Base-by-base conservation (phyloP, 2,329 filamentous ascomycete species). In the Apiospora kogelbergensis region DNA sequence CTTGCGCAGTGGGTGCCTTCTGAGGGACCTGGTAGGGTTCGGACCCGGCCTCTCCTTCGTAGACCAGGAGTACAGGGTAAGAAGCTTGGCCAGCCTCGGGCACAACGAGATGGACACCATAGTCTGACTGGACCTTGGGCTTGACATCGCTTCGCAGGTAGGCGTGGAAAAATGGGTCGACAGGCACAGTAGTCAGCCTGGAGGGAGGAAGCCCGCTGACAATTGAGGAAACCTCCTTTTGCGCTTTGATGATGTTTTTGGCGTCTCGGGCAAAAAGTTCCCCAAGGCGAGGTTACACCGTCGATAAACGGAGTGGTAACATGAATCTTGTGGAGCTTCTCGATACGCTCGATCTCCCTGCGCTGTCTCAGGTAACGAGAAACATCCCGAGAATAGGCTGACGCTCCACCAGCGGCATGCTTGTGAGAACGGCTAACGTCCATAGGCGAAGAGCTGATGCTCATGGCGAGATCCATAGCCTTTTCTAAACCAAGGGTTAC, bases 281-380 rank as follows among this genome's bases (percentile, higher is more conserved):
- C 91, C 94, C 95, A 97, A 0, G 91, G 90, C 60, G 92, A 88
- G 13, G 89, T 89, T 44, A 90, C 90, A 60, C 93, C 89, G 65
- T 88, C 85, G 3, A 88, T 87, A 72, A 87, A 88, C 0, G 94
- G 93, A 1, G 94, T 90, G 75, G 95, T 93, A 78, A 98, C 97
- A 79, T 93, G 93, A n/a, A 94, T 91, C 76, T 92, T 88, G 80
- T 97, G 93, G 64, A 88, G 82, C 70, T 88, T 89, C 83, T 98
- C 94, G 17, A 99, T 86, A 66, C 94, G 90, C 74, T 93, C 89
- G 74, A 98, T 91, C 74, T 95, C 93, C 74, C 90, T 88, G 63
- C 93, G 91, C 76, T 96, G 89, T 68, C 91, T 91, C 66, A 98
- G 86, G 80, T 99, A 99, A 68, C 93, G 90, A 1, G 95, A 96